These are phyloP conservation scores for Solanum appendiculatum DNA, from an alignment of 257 asterid genomes.

Conservation along the genomic window DNA sequence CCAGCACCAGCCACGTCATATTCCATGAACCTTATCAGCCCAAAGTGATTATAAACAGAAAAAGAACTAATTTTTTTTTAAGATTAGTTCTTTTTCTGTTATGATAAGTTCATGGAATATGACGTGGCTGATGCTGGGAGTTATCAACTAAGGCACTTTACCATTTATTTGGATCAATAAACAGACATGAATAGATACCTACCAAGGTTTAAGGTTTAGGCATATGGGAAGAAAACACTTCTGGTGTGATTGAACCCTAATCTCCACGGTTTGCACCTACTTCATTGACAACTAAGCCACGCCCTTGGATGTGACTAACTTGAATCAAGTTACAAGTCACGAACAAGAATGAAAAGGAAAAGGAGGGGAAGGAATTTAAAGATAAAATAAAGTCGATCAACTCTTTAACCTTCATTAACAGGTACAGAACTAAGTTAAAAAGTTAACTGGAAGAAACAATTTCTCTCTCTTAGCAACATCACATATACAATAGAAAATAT, in stretches of 20 bases:
- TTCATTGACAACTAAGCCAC: background rate
- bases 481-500: background rate
- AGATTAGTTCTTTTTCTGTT: background rate
- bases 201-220: background rate
- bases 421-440: background rate
- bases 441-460: background rate
- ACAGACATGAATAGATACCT: background rate
- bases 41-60: background rate
- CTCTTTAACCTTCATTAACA: background rate
- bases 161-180: background rate
- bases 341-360: background rate
- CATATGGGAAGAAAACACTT: background rate
- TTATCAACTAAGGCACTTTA: background rate
- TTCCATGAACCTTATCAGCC: background rate
- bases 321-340: background rate
- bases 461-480: background rate
- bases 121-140: background rate
- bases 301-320: background rate
- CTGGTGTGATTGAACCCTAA: background rate
- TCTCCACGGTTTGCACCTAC: background rate
- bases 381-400: background rate
- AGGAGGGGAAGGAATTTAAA: background rate
- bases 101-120: background rate
- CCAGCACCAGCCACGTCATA: background rate
- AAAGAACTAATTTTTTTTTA: background rate